Evolutionary conservation across 331 rosid genomes (phyloP), one percentile per base, ranked within the genome.

Genomic region (Rhamnella rubrinervis): DNA sequence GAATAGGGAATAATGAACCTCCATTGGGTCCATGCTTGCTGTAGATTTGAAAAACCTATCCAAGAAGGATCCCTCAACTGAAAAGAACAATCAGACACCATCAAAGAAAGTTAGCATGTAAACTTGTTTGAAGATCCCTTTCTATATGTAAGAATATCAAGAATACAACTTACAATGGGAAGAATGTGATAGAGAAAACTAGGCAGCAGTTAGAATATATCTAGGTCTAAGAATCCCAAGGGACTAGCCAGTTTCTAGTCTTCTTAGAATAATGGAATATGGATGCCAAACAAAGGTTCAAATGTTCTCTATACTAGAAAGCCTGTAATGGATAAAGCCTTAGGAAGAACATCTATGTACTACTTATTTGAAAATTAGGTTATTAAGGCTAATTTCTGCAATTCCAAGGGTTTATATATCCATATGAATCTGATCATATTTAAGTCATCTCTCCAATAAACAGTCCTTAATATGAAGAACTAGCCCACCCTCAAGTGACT

Each of bases 1-100:
- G 17, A 51, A 50, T n/a, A 31, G 63, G 25, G 64, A 62, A 37
- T 40, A 56, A 64, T 58, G 58, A 78, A 89, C 99, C 99, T 91
- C 88, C 77, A 74, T 40, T 13, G 97, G 89, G 59, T 87, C 92
- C 97, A 91, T 69, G 82, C 65, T 79, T 59, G 90, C 91, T 51
- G 97, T 89, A 50, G 90, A 56, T 80, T 87, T 89, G 64, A 84
- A 95, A 80, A 91, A 89, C 71, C 75, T 89, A 61, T 95, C 99
- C 76, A 95, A 60, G 82, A 84, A 95, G 20, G 99, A 91, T 26
- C 81, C 96, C 51, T 95, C 93, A 66, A 66, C 97, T 95, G 78
- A 39, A 51, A 56, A 39, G 49, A 75, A 26, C 62, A 69, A 65
- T 61, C 50, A 75, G 49, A 59, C 46, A 35, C 67, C 52, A 55